Evolutionary conservation across 805 yeast species (phyloP).

Genomic region (Starmerella cellae): DNA sequence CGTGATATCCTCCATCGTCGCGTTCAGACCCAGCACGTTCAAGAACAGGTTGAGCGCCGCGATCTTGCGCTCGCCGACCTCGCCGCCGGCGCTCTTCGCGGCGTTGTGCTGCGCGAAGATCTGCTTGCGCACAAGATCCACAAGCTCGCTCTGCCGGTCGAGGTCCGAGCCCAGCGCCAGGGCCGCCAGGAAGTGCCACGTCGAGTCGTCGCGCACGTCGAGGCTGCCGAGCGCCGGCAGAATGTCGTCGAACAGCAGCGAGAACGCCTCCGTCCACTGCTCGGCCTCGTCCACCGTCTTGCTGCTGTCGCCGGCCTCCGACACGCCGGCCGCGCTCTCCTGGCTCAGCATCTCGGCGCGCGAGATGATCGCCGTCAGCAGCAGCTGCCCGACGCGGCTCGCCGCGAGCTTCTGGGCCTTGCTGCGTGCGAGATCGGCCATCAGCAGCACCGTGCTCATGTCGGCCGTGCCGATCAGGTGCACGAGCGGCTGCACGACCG

Average conservation of each 20-base stretch:
- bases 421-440: constrained; percentile 58
- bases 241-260: constrained; percentile 61
- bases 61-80: constrained; percentile 45
- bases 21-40: constrained; percentile 92
- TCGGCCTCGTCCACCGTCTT: constrained; percentile 35
- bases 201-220: constrained; percentile 56
- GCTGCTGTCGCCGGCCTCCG: constrained; percentile 74
- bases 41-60: constrained; percentile 79
- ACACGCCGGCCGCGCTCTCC: constrained; percentile 38
- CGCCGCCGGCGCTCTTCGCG: constrained; percentile 36
- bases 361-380: constrained; percentile 79
- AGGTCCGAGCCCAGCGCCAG: constrained; percentile 82
- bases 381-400: constrained; percentile 70
- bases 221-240: constrained; percentile 65
- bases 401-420: constrained; percentile 41
- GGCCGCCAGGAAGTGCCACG: constrained; percentile 95
- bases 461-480: constrained; percentile 70
- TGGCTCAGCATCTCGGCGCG: constrained; percentile 86
- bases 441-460: constrained; percentile 64
- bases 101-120: constrained; percentile 65
- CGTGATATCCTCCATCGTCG: constrained; percentile 76
- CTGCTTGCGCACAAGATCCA: constrained; percentile 86
- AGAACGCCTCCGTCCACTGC: constrained; percentile 71
- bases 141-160: constrained; percentile 77
- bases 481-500: constrained; percentile 73